Evolutionary conservation across 495 filamentous ascomycete genomes (phyloP), one percentile per base, ranked within the genome.

Genomic region (Trichodelitschia bisporula): DNA sequence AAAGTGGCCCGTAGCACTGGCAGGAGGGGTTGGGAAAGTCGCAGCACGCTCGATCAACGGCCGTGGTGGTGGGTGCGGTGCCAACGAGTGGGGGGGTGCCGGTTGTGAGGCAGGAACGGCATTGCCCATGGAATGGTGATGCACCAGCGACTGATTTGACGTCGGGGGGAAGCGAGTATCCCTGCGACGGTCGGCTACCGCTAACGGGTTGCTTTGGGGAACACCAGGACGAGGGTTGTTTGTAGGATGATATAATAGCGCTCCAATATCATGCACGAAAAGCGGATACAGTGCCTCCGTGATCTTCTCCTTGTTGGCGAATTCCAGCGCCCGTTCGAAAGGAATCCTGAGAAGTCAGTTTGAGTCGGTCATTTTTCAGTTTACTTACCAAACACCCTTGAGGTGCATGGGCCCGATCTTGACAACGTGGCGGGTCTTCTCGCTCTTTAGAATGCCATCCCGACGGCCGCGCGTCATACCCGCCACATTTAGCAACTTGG

Each of bases 401-500:
- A 97, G 56, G 46, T 97, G 86, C 86, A 97, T 97, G 3, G 86
- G 86, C 0, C 86, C 86, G 43, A 97, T 97, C 53, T 97, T 97
- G 31, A 97, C 86, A 10, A 97, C 86, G 54, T 93, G 82, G 16
- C 86, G 66, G 19, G 80, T 64, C 50, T 95, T 95, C 47, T 97
- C 86, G 50, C 86, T 93, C 57, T 97, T 97, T 27, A 97, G 54
- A 36, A 97, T 97, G 26, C 86, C 86, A 47, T 97, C 86, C 43
- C 86, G 69, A 30, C 86, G 74, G 24, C 86, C 86, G 40, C 86
- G 66, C 17, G 86, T 97, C 86, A 97, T 97, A 2, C 86, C 84
- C 13, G 86, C 86, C 13, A 97, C 86, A 38, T 97, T 97, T 28
- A 97, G 57, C 31, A 97, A 55, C 49, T 97, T 97, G 3, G 86